These are phyloP conservation scores for Moesziomyces sp. DNA, from an alignment of 1,284 basidiomycete species.

Conservation along the genomic window DNA sequence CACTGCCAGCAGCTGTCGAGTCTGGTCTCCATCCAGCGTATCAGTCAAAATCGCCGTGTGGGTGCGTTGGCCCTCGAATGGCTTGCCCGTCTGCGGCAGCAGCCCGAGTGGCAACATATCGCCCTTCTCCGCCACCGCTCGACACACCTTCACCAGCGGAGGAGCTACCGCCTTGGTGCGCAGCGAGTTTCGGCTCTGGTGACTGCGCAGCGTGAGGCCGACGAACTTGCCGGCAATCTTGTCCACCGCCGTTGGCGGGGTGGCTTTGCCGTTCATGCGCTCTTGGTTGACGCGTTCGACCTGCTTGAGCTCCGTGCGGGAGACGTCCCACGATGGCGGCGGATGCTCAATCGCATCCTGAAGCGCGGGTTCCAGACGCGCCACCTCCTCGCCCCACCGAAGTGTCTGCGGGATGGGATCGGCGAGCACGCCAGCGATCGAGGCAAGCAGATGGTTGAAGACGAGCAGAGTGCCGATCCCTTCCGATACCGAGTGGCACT, in stretches of 20 bases:
- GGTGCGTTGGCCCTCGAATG: slow-evolving; percentile 6
- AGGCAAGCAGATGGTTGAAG: slow-evolving; percentile 18
- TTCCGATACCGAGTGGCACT: slow-evolving; percentile 27
- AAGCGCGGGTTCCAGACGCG: slow-evolving; percentile 18
- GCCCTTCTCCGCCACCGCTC: slow-evolving; percentile 29
- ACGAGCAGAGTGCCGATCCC: slow-evolving; percentile 30
- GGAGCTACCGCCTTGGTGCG: slow-evolving; percentile 12
- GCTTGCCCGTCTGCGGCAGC: slow-evolving; percentile 21
- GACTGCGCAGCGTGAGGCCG: slow-evolving; percentile 5
- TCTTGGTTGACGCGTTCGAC: slow-evolving; percentile 20
- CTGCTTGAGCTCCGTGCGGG: slow-evolving; percentile 8
- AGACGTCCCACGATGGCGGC: slow-evolving; percentile 12
- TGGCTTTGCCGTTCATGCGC: slow-evolving; percentile 33
- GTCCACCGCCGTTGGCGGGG: slow-evolving; percentile 17
- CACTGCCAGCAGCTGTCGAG: slow-evolving; percentile 3
- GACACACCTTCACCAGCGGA: slow-evolving; percentile 22
- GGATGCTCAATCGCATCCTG: slow-evolving; percentile 25
- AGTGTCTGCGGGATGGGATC: background rate
- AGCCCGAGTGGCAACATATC: slow-evolving; percentile 39
- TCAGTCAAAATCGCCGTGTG: slow-evolving; percentile 15
- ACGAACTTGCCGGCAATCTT: slow-evolving; percentile 15
- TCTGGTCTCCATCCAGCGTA: slow-evolving; percentile 2
- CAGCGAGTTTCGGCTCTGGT: background rate
- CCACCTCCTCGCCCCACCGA: slow-evolving; percentile 29
- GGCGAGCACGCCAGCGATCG: slow-evolving; percentile 18